Percentiles rank a stretch among this genome's conserved stretches.
These are phyloP conservation scores for Hawksworthiomyces lignivorus DNA, from an alignment of 2,329 filamentous ascomycete genomes.

Conservation along the genomic window DNA sequence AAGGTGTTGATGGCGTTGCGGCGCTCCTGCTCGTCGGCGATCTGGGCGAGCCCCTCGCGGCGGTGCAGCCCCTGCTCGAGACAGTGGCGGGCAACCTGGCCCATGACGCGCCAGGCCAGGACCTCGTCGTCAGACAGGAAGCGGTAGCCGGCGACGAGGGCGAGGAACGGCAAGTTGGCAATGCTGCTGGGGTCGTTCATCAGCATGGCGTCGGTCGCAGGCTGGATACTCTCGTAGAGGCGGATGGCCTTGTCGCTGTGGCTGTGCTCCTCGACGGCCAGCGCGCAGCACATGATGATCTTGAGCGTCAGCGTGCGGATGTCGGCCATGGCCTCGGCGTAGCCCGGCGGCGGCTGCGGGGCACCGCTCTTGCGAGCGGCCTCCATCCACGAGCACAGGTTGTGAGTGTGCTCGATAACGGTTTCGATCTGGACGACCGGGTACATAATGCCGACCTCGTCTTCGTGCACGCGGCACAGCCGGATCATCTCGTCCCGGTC, in stretches of 20 bases:
- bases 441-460: constrained; percentile 90
- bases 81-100: constrained; percentile 57
- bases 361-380: constrained; percentile 26
- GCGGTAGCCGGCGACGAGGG: constrained; percentile 56
- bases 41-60: constrained; percentile 39
- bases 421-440: constrained; percentile 70
- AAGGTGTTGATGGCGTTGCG: constrained; percentile 32
- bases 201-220: constrained; percentile 58
- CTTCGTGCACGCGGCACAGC: constrained; percentile 72
- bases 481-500: constrained; percentile 76
- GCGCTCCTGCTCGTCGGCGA: constrained; percentile 23
- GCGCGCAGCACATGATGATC: constrained; percentile 69
- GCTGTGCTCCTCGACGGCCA: constrained; percentile 72
- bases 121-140: constrained; percentile 83
- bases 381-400: constrained; percentile 58
- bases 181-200: constrained; percentile 46
- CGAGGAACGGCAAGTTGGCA: constrained; percentile 41
- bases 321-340: constrained; percentile 35
- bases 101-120: constrained; percentile 80
- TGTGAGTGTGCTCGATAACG: constrained; percentile 61
- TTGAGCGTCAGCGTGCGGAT: constrained; percentile 58
- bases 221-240: constrained; percentile 70
- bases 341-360: constrained; percentile 22
- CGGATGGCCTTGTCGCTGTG: constrained; percentile 65
- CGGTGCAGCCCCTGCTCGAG: constrained; percentile 42